Base-by-base conservation (phyloP, 2,329 filamentous ascomycete species). In the Aspergillus aculeatus region DNA sequence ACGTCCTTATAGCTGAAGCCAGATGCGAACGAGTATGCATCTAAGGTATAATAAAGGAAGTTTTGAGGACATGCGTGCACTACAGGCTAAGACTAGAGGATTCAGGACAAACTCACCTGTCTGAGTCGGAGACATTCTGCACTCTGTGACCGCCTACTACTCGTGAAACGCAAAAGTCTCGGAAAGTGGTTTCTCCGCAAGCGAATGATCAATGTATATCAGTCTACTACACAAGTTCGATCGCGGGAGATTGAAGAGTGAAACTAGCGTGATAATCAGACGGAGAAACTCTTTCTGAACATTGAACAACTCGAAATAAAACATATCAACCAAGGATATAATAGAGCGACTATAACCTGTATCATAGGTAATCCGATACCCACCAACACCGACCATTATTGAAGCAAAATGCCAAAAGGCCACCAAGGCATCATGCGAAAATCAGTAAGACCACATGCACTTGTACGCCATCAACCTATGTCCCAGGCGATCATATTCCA, bases 401-500 rank as follows among this genome's bases (percentile, higher is more conserved):
- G 56, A 51, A 61, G 44, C 44, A 41, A 62, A 56, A 54, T 51
- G 51, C 41, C 38, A 50, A 56, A 53, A 52, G 16, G 61, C 58
- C 50, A 56, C 38, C 41, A 44, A 58, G 61, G 44, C 51, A 47
- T 49, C 21, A 47, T 26, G 38, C 38, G 38, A 26, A 58, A 29
- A 59, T 68, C 63, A 86, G 75, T 83, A 86, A 61, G 81, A 79
- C 83, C 83, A 87, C 80, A 86, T 84, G 68, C 83, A 83, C 82
- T 96, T 96, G 77, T 95, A 91, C 66, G 92, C 91, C 73, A 99
- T 79, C 60, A 94, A 84, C 70, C 95, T 85, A 61, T 87, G 84
- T 3, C 93, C 94, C 56, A 97, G 74, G 60, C 91, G 85, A 78
- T 97, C 92, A 77, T 94, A 97, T 81, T 98, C 94, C 69, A 89